Evolutionary conservation across 139 green algal species (phyloP).

Genomic region (Chlorella sp.): DNA sequence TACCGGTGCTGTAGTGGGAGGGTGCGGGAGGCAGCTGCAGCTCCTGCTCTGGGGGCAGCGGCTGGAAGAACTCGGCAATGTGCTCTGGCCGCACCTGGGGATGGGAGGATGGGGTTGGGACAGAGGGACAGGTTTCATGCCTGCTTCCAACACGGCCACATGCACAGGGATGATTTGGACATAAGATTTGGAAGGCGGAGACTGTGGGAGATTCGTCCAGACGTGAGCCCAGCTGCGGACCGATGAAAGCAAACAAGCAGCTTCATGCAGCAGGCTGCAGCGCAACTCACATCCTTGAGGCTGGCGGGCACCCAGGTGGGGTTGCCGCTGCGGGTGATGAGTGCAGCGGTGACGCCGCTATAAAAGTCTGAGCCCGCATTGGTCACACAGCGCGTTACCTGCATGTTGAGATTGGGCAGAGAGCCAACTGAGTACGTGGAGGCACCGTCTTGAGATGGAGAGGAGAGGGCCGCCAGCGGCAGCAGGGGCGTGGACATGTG

Average conservation of each 20-base stretch:
- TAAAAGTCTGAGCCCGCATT: conserved; percentile 43
- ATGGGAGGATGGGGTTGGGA: background rate
- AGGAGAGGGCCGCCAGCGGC: background rate
- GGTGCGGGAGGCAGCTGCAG: conserved; percentile 38
- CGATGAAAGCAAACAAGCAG: background rate
- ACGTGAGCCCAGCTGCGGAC: background rate
- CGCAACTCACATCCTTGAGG: conserved; percentile 49
- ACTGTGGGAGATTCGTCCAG: too few relatives aligned
- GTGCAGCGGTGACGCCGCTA: conserved; percentile 49
- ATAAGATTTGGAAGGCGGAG: too few relatives aligned
- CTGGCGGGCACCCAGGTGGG: conserved; percentile 69
- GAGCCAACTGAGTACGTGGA: background rate
- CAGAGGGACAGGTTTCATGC: background rate
- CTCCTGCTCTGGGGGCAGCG: conserved; percentile 33
- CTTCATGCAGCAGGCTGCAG: background rate
- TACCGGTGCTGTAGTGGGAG: background rate
- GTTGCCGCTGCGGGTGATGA: conserved; percentile 76
- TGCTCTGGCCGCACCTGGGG: conserved; percentile 16
- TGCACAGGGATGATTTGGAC: background rate
- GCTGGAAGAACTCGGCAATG: conserved; percentile 16
- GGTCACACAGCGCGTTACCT: conserved; percentile 18
- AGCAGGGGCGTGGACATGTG: too few relatives aligned
- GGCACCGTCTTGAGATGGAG: background rate
- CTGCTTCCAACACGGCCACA: background rate
- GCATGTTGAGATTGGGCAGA: background rate